These are phyloP conservation scores for Filosporella fistucella DNA, from an alignment of 495 filamentous ascomycete species.

Conservation along the genomic window DNA sequence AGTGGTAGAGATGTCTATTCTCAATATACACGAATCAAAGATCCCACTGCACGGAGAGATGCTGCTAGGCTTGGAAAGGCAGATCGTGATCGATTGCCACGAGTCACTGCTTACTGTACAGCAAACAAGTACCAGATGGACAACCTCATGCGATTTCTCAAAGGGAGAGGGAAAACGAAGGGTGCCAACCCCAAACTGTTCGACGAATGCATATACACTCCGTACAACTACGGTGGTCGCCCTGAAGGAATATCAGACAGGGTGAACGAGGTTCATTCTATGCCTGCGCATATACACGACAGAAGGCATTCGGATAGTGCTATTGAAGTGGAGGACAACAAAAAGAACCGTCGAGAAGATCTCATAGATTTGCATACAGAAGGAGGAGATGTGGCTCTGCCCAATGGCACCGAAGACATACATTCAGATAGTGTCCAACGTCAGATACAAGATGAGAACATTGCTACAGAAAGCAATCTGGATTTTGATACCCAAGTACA, in stretches of 20 bases:
- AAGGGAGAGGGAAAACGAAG: conserved; percentile 67
- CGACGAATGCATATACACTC: conserved; percentile 95
- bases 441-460: conserved; percentile 13
- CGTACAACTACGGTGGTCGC: conserved; percentile 62
- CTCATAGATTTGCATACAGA: conserved; percentile 47
- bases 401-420: conserved; percentile 22
- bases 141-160: conserved; percentile 80
- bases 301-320: conserved; percentile 62
- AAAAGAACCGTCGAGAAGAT: conserved; percentile 40
- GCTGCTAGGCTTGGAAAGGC: conserved; percentile 91
- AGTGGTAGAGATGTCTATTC: conserved; percentile 94
- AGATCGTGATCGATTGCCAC: conserved; percentile 77
- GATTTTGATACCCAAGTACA: conserved; percentile 76
- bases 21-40: conserved; percentile 89
- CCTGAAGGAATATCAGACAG: conserved; percentile 21
- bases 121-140: conserved; percentile 87
- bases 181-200: conserved; percentile 84
- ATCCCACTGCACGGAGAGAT: conserved; percentile 88
- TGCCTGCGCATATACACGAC: conserved; percentile 43
- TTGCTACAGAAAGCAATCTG: conserved; percentile 21
- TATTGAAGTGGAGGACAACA: conserved; percentile 51
- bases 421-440: conserved; percentile 13
- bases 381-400: conserved; percentile 26
- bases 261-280: conserved; percentile 31
- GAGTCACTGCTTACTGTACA: conserved; percentile 95